Base-by-base conservation (phyloP, 768 basidiomycete species). In the Pleurotus salmoneostramineus region DNA sequence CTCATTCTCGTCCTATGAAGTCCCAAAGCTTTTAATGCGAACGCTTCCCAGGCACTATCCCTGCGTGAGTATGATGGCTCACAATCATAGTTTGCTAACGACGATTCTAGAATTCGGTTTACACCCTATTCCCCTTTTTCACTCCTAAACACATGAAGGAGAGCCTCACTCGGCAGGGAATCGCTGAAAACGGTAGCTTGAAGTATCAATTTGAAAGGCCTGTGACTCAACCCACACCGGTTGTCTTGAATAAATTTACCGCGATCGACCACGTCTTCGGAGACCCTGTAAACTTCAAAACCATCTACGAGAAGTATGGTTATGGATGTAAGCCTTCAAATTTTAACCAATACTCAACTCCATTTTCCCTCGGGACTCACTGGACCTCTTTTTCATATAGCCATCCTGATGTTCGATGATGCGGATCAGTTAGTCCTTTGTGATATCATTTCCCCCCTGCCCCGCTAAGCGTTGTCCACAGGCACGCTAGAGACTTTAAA, bases 91-190 rank as follows among this genome's bases (percentile, higher is more conserved):
- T 15, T 17, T 15, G 21, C 21, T 36, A 40, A 31, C 51, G 17
- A 31, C 5, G 5, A 6, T 50, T 50, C 69, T 66, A 69, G 8
- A 70, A 70, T 44, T 79, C 76, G 31, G 64, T 72, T 21, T 83
- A 84, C 62, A 82, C 72, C 1, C 75, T 77, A 62, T 87, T 86
- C 74, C 84, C 86, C 37, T 80, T 88, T 74, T 70, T 83, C 70
- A 78, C 79, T 0, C 86, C 85, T 5, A 47, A 59, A 11, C 64
- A 67, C 17, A 69, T 71, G 69, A 62, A 70, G 55, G 57, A 64
- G 5, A 71, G 67, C 34, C 66, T 83, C 27, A 72, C 72, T 1
- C 66, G 66, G 33, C 79, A 76, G 52, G 74, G 71, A 1, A 60
- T 76, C 17, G 68, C 65, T 6, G 65, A 64, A n/a, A n/a, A n/a